These are phyloP conservation scores for Macrophomina pseudophaseolina DNA, from an alignment of 2,329 filamentous ascomycete genomes.

Conservation along the genomic window DNA sequence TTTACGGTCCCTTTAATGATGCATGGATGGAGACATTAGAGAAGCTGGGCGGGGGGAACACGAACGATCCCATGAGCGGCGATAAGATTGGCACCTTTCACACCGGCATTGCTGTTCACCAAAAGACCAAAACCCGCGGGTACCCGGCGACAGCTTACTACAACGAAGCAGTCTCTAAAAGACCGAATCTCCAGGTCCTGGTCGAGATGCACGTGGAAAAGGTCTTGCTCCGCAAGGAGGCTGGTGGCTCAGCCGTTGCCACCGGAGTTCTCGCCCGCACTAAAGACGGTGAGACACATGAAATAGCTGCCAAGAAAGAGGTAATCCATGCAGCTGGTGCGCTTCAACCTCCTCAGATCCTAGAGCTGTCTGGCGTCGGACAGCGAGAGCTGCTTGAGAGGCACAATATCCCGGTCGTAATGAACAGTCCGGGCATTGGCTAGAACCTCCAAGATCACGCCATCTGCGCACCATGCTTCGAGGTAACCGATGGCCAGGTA, in stretches of 20 bases:
- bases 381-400: constrained; percentile 22
- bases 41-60: constrained; percentile 24
- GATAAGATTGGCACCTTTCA: constrained; percentile 26
- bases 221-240: constrained; percentile 25
- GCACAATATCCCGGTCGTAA: constrained; percentile 25
- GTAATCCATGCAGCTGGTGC: constrained; percentile 38
- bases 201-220: constrained; percentile 25
- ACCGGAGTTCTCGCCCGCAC: constrained; percentile 20
- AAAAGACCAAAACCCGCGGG: constrained; percentile 26
- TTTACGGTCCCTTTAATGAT: constrained; percentile 28
- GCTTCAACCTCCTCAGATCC: constrained; percentile 39
- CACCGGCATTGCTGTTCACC: constrained; percentile 26
- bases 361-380: constrained; percentile 42
- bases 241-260: constrained; percentile 13
- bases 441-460: constrained; percentile 28
- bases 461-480: constrained; percentile 26
- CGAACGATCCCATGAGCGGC: constrained; percentile 28
- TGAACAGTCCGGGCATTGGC: constrained; percentile 30
- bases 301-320: constrained; percentile 35
- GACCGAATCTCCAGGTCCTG: constrained; percentile 33
- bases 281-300: constrained; percentile 22
- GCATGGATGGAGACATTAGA: constrained; percentile 30
- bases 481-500: constrained; percentile 30
- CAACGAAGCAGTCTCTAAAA: constrained; percentile 25
- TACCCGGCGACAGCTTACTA: constrained; percentile 32